A percentile compares a stretch with the other conserved stretches of the same genome.
Conservation (phyloP, 805 yeast genomes). For the Yamadazyma laniorum region DNA sequence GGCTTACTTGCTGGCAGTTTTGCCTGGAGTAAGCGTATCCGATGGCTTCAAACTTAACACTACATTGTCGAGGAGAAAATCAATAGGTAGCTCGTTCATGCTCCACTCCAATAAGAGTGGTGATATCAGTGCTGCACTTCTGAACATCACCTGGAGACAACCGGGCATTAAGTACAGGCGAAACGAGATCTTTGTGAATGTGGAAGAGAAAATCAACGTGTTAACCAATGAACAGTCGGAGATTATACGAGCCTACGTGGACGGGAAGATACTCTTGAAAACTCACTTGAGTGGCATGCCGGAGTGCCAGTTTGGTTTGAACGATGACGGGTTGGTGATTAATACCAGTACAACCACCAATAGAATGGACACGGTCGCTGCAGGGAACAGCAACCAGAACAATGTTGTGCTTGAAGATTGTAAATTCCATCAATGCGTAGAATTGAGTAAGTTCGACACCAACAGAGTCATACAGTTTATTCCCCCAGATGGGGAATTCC, state of each 20-base stretch:
- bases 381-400: conserved; percentile 29
- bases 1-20: conserved; percentile 21
- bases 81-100: conserved; percentile 9
- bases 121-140: conserved; percentile 8
- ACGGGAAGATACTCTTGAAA: conserved; percentile 70
- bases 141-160: conserved; percentile 14
- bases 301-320: conserved; percentile 74
- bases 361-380: conserved; percentile 8
- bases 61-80: conserved; percentile 10
- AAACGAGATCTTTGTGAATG: conserved; percentile 76
- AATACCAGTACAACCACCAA: conserved; percentile 36
- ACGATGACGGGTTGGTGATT: conserved; percentile 44
- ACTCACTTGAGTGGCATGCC: conserved; percentile 82
- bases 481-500: conserved; percentile 89
- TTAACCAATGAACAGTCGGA: conserved; percentile 65
- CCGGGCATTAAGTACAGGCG: conserved; percentile 54
- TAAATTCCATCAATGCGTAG: conserved; percentile 85
- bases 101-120: conserved; percentile 10
- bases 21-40: conserved; percentile 9
- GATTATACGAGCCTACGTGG: conserved; percentile 66
- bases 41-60: conserved; percentile 11
- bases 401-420: conserved; percentile 65
- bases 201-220: conserved; percentile 71
- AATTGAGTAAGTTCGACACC: conserved; percentile 61
- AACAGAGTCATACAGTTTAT: conserved; percentile 65